Evolutionary conservation across 345 rosid species (phyloP).

Genomic region (Orychophragmus violaceus): DNA sequence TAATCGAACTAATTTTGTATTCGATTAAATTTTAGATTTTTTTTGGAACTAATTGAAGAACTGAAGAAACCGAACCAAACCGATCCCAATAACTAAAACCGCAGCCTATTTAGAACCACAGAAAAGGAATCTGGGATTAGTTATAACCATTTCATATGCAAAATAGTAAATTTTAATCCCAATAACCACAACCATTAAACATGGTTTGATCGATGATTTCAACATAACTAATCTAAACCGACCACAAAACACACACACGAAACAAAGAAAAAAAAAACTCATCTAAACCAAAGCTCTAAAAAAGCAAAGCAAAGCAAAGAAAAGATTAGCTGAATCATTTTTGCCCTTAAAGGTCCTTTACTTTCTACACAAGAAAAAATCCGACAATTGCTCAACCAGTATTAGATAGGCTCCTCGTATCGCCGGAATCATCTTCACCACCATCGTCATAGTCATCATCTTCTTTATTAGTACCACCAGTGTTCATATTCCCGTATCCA

Average conservation of each 20-base stretch:
- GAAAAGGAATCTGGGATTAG: background rate
- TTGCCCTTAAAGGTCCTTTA: background rate
- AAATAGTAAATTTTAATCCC: background rate
- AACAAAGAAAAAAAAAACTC: background rate
- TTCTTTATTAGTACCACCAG: too few species aligned
- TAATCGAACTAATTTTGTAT: too few species aligned
- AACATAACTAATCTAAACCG: conserved; percentile 16
- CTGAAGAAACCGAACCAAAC: too few species aligned
- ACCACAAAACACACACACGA: conserved; percentile 14
- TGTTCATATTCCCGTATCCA: conserved; percentile 31
- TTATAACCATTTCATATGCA: background rate
- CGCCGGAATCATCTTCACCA: conserved; percentile 47
- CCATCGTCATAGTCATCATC: conserved; percentile 27
- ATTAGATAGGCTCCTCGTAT: conserved; percentile 40
- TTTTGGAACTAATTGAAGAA: too few species aligned
- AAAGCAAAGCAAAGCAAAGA: background rate
- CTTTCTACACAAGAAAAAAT: conserved; percentile 26
- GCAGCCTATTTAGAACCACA: too few species aligned
- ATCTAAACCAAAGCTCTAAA: conserved; percentile 15
- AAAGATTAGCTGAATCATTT: conserved; percentile 2
- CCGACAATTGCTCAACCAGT: conserved; percentile 22
- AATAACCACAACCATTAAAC: background rate
- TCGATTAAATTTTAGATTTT: too few species aligned
- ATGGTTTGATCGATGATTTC: conserved; percentile 1
- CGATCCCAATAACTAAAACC: too few species aligned